Conservation (phyloP, 108 stramenopile genomes). For the Skeletonema potamos region DNA sequence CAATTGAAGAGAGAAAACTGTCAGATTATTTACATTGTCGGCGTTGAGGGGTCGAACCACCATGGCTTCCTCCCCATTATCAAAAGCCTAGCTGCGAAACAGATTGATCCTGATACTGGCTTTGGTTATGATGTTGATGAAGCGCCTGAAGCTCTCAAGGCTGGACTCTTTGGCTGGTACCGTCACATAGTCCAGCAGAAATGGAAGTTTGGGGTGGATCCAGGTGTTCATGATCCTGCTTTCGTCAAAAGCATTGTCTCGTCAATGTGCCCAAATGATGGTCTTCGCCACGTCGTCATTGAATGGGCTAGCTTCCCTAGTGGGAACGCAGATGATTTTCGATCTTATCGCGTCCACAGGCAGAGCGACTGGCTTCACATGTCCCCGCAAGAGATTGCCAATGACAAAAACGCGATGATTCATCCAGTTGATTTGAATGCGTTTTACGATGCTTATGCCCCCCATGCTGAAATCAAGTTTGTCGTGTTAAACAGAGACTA, state of each 20-base stretch:
- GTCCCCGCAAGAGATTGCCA: constrained; percentile 28
- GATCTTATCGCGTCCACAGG: constrained; percentile 27
- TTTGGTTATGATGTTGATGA: constrained; percentile 11
- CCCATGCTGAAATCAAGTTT: constrained; percentile 38
- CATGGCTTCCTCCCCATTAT: constrained; percentile 34
- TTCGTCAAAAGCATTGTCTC: constrained; percentile 7
- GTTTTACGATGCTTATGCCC: constrained; percentile 27
- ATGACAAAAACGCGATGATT: background rate
- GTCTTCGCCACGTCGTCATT: constrained; percentile 19
- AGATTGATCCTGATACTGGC: constrained; percentile 27
- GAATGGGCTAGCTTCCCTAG: constrained; percentile 38
- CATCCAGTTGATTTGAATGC: constrained; percentile 30
- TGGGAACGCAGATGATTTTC: constrained; percentile 20
- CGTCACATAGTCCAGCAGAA: background rate
- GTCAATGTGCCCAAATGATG: constrained; percentile 30
- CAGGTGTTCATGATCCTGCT: constrained; percentile 24
- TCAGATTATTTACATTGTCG: constrained; percentile 36
- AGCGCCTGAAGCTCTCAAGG: constrained; percentile 7
- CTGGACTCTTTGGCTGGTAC: constrained; percentile 23
- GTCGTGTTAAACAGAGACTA: constrained; percentile 36
- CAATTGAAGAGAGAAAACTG: constrained; percentile 14
- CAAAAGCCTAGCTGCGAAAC: constrained; percentile 17
- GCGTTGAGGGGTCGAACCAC: constrained; percentile 38
- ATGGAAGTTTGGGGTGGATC: constrained; percentile 7
- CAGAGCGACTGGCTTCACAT: constrained; percentile 25